Percentiles rank a stretch among this genome's conserved stretches.
These are phyloP conservation scores for Solanum peruvianum DNA, from an alignment of 257 asterid genomes.

Conservation along the genomic window DNA sequence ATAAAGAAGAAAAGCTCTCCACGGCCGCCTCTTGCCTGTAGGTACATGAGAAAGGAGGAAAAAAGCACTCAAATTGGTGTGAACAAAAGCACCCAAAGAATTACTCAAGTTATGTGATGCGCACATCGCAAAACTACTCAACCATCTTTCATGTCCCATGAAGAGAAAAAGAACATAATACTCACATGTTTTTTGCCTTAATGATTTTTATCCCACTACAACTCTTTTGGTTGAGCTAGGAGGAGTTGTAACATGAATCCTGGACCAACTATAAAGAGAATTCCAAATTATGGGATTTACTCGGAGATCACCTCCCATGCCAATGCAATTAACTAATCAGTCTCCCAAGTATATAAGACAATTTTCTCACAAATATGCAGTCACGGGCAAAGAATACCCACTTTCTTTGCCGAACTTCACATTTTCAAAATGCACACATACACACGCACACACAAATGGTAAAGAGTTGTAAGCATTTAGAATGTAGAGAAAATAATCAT, in stretches of 20 bases:
- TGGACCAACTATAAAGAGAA: neutral
- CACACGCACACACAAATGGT: neutral
- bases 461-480: neutral
- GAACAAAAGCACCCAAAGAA: neutral
- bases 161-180: neutral
- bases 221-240: neutral
- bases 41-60: neutral
- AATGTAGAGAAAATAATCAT: neutral
- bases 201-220: neutral
- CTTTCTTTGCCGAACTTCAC: neutral
- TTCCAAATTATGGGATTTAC: neutral
- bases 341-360: neutral
- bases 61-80: neutral
- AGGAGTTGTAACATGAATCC: neutral
- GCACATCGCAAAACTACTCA: neutral
- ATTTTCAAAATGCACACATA: neutral
- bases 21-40: slow-evolving; percentile 71
- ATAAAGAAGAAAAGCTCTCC: slow-evolving; percentile 97
- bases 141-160: neutral
- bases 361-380: neutral
- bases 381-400: neutral
- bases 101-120: neutral
- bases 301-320: neutral
- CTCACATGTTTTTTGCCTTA: neutral
- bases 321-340: neutral